Percentiles rank a stretch among this genome's conserved stretches.
Conservation (phyloP, 495 filamentous ascomycete species). For the Talaromyces proteolyticus region DNA sequence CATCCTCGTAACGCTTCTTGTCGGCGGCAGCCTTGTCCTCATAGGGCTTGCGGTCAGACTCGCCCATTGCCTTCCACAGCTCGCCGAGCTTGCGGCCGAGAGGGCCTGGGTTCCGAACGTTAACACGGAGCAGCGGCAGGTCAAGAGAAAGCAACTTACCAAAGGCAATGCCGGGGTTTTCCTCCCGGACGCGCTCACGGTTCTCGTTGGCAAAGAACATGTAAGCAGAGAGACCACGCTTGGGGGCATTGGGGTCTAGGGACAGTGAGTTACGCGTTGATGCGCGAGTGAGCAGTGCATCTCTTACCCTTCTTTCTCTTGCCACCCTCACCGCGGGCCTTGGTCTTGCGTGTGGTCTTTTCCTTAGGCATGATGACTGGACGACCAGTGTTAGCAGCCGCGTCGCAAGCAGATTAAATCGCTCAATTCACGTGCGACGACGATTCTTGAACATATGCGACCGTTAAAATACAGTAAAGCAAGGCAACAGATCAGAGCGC, state of each 20-base stretch:
- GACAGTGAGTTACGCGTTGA: neutral
- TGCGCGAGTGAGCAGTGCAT: neutral
- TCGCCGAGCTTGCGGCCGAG: constrained; percentile 97
- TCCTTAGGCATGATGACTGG: constrained; percentile 68
- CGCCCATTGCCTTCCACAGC: constrained; percentile 92
- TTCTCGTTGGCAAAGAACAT: constrained; percentile 99
- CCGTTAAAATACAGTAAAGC: constrained; percentile 3
- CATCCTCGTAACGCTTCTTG: constrained; percentile 98
- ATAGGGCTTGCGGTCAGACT: constrained; percentile 85
- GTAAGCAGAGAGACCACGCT: constrained; percentile 98
- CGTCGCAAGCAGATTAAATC: neutral
- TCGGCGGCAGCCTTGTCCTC: constrained; percentile 91
- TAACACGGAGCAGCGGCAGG: too few relatives aligned
- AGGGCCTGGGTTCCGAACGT: too few relatives aligned
- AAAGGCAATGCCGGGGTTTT: constrained; percentile 97
- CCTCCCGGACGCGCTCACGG: constrained; percentile 94
- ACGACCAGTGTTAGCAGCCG: neutral
- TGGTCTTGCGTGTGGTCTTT: constrained; percentile 55
- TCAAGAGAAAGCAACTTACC: constrained; percentile 53
- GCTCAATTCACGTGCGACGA: neutral
- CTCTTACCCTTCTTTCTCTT: constrained; percentile 84
- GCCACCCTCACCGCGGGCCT: constrained; percentile 37
- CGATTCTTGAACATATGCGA: constrained; percentile 1
- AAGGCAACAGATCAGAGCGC: neutral
- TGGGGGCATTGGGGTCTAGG: constrained; percentile 94